A percentile compares a stretch with the other conserved stretches of the same genome.
Conservation (phyloP, 306 rosid genomes). For the Boehmeria nivea region DNA sequence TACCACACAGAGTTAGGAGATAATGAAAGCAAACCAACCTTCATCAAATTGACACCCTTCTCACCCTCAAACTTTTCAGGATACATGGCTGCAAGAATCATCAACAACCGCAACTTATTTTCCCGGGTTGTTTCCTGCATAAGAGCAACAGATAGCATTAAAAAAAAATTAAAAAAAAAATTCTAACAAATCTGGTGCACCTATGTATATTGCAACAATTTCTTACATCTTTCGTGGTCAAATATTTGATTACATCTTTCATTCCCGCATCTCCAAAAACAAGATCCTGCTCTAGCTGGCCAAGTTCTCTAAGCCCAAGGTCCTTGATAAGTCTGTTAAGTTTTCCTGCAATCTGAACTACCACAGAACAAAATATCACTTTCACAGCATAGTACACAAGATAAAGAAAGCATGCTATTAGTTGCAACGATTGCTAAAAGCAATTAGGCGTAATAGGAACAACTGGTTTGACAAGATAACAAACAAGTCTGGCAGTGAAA, state of each 20-base stretch:
- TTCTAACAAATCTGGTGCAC: no score
- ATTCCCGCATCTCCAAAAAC: constrained; percentile 95
- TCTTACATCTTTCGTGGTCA: constrained; percentile 59
- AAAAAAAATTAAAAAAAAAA: constrained; percentile 12
- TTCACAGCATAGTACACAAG: not conserved
- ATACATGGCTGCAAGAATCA: constrained; percentile 89
- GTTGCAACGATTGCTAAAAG: not conserved
- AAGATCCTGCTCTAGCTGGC: constrained; percentile 86
- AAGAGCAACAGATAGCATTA: no score
- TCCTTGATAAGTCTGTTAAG: constrained; percentile 68
- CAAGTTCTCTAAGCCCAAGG: constrained; percentile 69
- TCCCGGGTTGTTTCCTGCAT: constrained; percentile 84
- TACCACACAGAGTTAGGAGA: constrained; percentile 7
- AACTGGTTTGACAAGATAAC: no score
- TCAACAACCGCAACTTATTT: constrained; percentile 83
- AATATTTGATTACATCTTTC: constrained; percentile 81
- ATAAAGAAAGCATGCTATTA: not conserved
- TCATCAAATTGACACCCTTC: constrained; percentile 83
- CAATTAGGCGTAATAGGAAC: no score
- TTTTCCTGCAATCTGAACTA: constrained; percentile 77
- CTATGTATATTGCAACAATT: constrained; percentile 13
- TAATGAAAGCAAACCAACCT: constrained; percentile 41
- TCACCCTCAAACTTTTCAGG: constrained; percentile 95
- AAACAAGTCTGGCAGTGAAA: not conserved
- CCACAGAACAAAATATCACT: constrained; percentile 25